Evolutionary conservation across 345 rosid species (phyloP).

Genomic region (Sonneratia alba): DNA sequence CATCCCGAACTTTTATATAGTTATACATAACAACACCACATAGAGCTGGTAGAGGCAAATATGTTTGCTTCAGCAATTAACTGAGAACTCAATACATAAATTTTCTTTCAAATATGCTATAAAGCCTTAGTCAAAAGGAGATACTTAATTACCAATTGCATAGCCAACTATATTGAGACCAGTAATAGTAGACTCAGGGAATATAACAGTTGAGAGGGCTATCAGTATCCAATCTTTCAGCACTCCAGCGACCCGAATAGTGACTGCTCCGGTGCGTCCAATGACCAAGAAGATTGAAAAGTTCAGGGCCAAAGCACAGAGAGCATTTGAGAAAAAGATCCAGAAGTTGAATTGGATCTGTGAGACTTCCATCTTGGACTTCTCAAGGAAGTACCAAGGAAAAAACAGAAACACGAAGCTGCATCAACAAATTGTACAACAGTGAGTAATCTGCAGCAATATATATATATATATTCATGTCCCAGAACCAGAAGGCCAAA

Average conservation of each 20-base stretch:
- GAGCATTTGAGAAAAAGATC: conserved; percentile 95
- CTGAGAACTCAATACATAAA: background rate
- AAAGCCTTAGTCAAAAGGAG: background rate
- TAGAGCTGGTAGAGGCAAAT: conserved; percentile 46
- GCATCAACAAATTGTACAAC: conserved; percentile 16
- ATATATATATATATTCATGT: background rate
- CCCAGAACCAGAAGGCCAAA: background rate
- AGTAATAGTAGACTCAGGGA: conserved; percentile 88
- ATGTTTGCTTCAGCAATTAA: background rate
- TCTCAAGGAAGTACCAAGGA: conserved; percentile 94
- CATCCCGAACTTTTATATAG: conserved; percentile 80
- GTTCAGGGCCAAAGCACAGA: conserved; percentile 89
- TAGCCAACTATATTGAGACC: conserved; percentile 89
- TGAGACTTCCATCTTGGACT: conserved; percentile 70
- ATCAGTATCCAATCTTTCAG: conserved; percentile 97
- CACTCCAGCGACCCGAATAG: conserved; percentile 97
- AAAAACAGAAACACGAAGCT: conserved; percentile 83
- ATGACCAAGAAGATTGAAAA: conserved; percentile 91
- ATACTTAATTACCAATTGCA: conserved; percentile 60
- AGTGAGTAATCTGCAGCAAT: background rate
- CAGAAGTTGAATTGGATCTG: conserved; percentile 92
- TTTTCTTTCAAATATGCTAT: background rate
- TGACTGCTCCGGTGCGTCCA: conserved; percentile 95
- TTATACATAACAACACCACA: conserved; percentile 99
- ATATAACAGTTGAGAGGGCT: conserved; percentile 85